Evolutionary conservation across 352 stramenopile genomes (phyloP), one percentile per base, ranked within the genome.

Genomic region (Globisporangium spinosum): DNA sequence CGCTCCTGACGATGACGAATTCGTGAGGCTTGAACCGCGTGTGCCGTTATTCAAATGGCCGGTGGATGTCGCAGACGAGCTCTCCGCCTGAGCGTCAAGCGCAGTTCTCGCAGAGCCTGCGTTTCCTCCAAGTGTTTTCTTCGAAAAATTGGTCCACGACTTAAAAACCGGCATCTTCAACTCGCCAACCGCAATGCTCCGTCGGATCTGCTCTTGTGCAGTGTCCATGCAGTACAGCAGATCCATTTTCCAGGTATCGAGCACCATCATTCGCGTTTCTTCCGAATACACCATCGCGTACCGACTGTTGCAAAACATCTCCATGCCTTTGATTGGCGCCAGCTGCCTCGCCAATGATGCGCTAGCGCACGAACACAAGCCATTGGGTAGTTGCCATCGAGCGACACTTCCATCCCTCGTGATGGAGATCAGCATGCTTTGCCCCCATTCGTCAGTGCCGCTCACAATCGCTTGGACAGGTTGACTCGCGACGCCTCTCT

Each of bases 221-320:
- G 86, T 94, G 62, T 94, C 82, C 32, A 90, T 76, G 32, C 86
- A 94, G 49, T 88, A 90, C 9, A 92, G 54, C 62, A 94, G 15
- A 53, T 65, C 67, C 73, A 94, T 86, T 51, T 79, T 88, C 84
- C 84, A 94, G 61, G 83, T 86, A 65, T 94, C 86, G 51, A 92
- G 56, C 34, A 92, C 83, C 84, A 92, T 91, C 54, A 92, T 84
- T 4, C 84, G 80, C 8, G 84, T 85, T 34, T 89, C 78, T 55
- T 87, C 79, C 32, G 84, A 88, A 64, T 85, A 88, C 22, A 91
- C 80, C 9, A 94, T 77, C 1, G 86, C 82, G 68, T 85, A 94
- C 9, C 83, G 69, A 25, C 70, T 76, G 66, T 94, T 92, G 63
- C 80, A 87, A 34, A 91, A 75, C 81, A 92, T 91, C 63, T 90